Evolutionary conservation across 495 filamentous ascomycete species (phyloP).

Genomic region (Neohortaea acidophila): DNA sequence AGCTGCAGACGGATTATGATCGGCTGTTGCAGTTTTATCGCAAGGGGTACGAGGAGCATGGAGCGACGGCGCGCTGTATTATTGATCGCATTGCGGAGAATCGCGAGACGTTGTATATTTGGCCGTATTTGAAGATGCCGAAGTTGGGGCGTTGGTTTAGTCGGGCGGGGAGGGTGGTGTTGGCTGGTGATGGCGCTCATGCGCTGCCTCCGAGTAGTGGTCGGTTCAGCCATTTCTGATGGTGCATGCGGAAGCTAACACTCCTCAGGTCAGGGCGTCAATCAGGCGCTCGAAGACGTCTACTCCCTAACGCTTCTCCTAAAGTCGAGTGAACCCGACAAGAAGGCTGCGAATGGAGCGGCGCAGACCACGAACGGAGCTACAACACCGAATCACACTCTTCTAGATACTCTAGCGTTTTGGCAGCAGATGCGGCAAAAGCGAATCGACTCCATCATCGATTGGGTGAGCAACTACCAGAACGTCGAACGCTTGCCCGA

Average conservation of each 20-base stretch:
- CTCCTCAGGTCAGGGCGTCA: slow-evolving; percentile 6
- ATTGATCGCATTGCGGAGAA: slow-evolving; percentile 1
- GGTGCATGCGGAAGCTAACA: not conserved
- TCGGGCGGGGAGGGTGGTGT: slow-evolving; percentile 1
- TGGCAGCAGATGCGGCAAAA: slow-evolving; percentile 4
- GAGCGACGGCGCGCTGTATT: not conserved
- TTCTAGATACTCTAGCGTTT: not conserved
- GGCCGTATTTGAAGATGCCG: slow-evolving; percentile 6
- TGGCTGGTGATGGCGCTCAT: slow-evolving; percentile 5
- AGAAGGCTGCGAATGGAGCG: not conserved
- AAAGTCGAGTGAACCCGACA: not conserved
- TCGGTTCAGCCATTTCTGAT: no score
- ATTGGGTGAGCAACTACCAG: not conserved
- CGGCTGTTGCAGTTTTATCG: not conserved
- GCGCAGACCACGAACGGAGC: no score
- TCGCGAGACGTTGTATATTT: not conserved
- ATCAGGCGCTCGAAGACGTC: slow-evolving; percentile 5
- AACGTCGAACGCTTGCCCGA: slow-evolving; percentile 3
- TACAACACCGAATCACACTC: not conserved
- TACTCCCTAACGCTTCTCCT: slow-evolving; percentile 2
- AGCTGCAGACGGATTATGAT: slow-evolving; percentile 1
- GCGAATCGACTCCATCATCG: slow-evolving; percentile 3
- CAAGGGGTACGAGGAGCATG: slow-evolving; percentile 1
- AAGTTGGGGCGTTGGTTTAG: slow-evolving; percentile 2
- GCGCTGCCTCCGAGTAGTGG: not conserved